Evolutionary conservation across 495 filamentous ascomycete genomes (phyloP).

Genomic region (Daldinia vernicosa): DNA sequence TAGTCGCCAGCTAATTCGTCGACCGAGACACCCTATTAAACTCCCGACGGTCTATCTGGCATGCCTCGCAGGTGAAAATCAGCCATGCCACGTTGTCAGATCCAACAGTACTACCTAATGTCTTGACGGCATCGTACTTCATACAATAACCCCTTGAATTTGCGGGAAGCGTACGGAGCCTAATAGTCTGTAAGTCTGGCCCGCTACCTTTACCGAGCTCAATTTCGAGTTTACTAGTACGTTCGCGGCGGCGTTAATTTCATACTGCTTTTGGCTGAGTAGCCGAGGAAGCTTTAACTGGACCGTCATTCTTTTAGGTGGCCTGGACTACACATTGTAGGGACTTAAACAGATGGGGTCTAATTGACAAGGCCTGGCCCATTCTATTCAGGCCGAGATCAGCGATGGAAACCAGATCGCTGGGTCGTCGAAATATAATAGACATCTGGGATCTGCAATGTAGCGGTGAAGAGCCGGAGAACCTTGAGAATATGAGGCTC

Average conservation of each 20-base stretch:
- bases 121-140: not conserved
- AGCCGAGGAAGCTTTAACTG: not conserved
- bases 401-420: constrained; percentile 1
- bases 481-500: constrained; percentile 29
- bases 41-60: not conserved
- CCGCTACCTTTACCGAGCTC: not conserved
- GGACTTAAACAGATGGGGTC: not conserved
- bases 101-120: not conserved
- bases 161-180: constrained; percentile 5
- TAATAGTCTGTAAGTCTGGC: not conserved
- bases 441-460: constrained; percentile 5
- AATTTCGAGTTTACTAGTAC: not conserved
- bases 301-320: constrained; percentile 2
- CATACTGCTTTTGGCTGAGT: not conserved
- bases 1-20: constrained; percentile 1
- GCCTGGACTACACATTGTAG: not conserved
- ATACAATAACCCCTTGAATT: constrained; percentile 7
- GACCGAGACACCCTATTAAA: constrained; percentile 1
- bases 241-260: not conserved
- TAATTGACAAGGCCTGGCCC: not conserved
- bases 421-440: constrained; percentile 7
- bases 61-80: constrained; percentile 7
- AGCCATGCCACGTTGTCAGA: constrained; percentile 9
- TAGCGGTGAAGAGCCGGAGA: not conserved
- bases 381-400: not conserved